A percentile compares a stretch with the other conserved stretches of the same genome.
Conservation (phyloP, 495 filamentous ascomycete species). For the Aspergillus leporis region DNA sequence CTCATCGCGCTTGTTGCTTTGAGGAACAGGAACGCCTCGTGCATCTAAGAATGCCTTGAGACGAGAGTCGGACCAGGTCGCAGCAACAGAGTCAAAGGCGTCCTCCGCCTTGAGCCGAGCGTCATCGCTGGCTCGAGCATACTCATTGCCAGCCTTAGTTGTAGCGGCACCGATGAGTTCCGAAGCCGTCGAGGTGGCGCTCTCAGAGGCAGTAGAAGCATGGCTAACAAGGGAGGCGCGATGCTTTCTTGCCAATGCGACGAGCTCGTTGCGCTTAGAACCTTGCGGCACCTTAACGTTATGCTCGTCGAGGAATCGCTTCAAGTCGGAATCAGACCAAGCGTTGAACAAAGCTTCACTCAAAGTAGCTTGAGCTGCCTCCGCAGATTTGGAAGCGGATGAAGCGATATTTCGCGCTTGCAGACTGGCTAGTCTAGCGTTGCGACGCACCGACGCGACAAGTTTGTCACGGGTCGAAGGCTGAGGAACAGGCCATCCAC, state of each 20-base stretch:
- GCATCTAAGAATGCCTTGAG: slow-evolving; percentile 71
- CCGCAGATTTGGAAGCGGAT: slow-evolving; percentile 64
- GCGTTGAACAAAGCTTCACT: slow-evolving; percentile 82
- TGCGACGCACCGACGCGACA: slow-evolving; percentile 85
- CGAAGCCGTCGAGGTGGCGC: slow-evolving; percentile 45
- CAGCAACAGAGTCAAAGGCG: slow-evolving; percentile 63
- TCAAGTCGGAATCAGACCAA: slow-evolving; percentile 82
- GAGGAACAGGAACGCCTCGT: slow-evolving; percentile 66
- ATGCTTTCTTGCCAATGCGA: slow-evolving; percentile 89
- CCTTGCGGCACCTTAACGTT: slow-evolving; percentile 85
- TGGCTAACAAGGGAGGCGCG: slow-evolving; percentile 72
- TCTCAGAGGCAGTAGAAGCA: slow-evolving; percentile 50
- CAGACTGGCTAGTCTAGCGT: slow-evolving; percentile 76
- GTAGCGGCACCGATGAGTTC: slow-evolving; percentile 79
- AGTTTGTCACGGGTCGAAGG: slow-evolving; percentile 83
- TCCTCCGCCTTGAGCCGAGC: slow-evolving; percentile 63
- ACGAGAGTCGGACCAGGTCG: slow-evolving; percentile 68
- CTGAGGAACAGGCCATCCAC: slow-evolving; percentile 86
- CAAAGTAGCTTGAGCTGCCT: slow-evolving; percentile 66
- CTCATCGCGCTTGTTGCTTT: slow-evolving; percentile 74
- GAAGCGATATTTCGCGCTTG: slow-evolving; percentile 59
- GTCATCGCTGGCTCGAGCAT: slow-evolving; percentile 72
- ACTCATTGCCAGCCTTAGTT: slow-evolving; percentile 75
- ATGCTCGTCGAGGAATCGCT: slow-evolving; percentile 77
- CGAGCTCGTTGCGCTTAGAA: slow-evolving; percentile 82